These are phyloP conservation scores for Dioszegia hungarica DNA, from an alignment of 768 basidiomycete genomes.

Conservation along the genomic window DNA sequence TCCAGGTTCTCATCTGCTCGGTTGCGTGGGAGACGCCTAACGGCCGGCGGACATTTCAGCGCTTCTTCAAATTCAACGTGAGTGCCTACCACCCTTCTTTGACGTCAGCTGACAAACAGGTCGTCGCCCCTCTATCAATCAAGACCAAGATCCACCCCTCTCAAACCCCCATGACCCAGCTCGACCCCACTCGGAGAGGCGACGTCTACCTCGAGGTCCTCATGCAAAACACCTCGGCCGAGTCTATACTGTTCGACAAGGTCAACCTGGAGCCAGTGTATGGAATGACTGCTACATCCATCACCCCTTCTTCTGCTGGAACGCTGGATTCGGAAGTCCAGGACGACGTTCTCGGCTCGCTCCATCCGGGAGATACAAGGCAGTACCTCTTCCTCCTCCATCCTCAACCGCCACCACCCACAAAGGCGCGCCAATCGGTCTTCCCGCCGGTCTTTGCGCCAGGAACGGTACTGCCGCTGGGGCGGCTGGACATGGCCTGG, in stretches of 20 bases:
- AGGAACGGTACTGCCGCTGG: slow-evolving; percentile 71
- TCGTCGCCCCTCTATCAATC: slow-evolving; percentile 88
- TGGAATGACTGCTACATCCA: slow-evolving; percentile 58
- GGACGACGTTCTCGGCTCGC: slow-evolving; percentile 60
- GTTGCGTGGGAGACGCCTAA: slow-evolving; percentile 71
- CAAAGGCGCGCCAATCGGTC: slow-evolving; percentile 30
- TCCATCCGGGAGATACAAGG: slow-evolving; percentile 77
- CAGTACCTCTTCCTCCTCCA: slow-evolving; percentile 82
- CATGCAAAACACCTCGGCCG: slow-evolving; percentile 80
- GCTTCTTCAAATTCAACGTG: slow-evolving; percentile 88
- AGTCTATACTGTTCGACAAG: slow-evolving; percentile 73
- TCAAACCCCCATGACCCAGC: slow-evolving; percentile 65
- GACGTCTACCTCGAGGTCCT: slow-evolving; percentile 89
- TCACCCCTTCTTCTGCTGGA: slow-evolving; percentile 51
- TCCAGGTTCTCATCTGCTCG: slow-evolving; percentile 80
- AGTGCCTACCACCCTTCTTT: slow-evolving; percentile 48
- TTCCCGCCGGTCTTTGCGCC: slow-evolving; percentile 55
- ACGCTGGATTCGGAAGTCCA: background rate
- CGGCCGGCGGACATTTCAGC: slow-evolving; percentile 59
- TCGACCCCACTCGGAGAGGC: slow-evolving; percentile 63
- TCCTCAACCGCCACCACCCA: slow-evolving; percentile 47
- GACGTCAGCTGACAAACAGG: slow-evolving; percentile 55
- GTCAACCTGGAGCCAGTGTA: slow-evolving; percentile 50
- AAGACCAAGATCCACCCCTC: slow-evolving; percentile 87
- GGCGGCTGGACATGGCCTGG: slow-evolving; percentile 87